These are phyloP conservation scores for Nephelium lappaceum DNA, from an alignment of 345 rosid species.

Conservation along the genomic window DNA sequence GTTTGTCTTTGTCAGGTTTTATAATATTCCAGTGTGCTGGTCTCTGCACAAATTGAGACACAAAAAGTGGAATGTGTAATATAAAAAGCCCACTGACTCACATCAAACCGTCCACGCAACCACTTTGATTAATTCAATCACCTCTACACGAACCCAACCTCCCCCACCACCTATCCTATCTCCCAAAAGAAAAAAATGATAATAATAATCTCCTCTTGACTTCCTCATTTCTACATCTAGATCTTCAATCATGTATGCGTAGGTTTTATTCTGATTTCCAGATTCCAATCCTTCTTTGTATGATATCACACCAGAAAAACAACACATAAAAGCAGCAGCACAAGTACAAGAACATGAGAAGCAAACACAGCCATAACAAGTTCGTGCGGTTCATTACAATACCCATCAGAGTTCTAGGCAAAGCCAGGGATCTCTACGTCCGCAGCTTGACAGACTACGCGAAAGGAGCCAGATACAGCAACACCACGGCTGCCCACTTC, in stretches of 20 bases:
- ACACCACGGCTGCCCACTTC: constrained; percentile 22
- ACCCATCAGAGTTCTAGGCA: constrained; percentile 53
- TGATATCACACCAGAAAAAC: too few species aligned
- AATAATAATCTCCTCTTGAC: too few species aligned
- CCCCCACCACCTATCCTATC: not conserved
- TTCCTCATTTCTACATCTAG: not conserved
- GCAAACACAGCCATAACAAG: constrained; percentile 41
- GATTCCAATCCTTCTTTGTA: not conserved
- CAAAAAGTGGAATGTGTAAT: too few species aligned
- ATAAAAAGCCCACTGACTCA: not conserved
- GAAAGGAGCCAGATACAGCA: constrained; percentile 27
- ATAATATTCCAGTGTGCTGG: constrained; percentile 25
- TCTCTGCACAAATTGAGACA: too few species aligned
- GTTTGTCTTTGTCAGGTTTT: not conserved
- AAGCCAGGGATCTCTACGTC: constrained; percentile 73
- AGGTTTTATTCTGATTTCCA: not conserved
- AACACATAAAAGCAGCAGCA: too few species aligned
- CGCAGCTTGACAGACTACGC: constrained; percentile 60
- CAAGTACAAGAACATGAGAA: constrained; percentile 28
- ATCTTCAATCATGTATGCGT: not conserved
- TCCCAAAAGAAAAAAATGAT: not conserved
- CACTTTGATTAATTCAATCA: not conserved
- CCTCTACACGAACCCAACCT: not conserved
- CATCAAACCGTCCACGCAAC: not conserved
- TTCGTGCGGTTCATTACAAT: constrained; percentile 47